Percentiles rank a stretch among this genome's conserved stretches.
Evolutionary conservation across 2,329 filamentous ascomycete species (phyloP).

Genomic region (Lachnellula hyalina): DNA sequence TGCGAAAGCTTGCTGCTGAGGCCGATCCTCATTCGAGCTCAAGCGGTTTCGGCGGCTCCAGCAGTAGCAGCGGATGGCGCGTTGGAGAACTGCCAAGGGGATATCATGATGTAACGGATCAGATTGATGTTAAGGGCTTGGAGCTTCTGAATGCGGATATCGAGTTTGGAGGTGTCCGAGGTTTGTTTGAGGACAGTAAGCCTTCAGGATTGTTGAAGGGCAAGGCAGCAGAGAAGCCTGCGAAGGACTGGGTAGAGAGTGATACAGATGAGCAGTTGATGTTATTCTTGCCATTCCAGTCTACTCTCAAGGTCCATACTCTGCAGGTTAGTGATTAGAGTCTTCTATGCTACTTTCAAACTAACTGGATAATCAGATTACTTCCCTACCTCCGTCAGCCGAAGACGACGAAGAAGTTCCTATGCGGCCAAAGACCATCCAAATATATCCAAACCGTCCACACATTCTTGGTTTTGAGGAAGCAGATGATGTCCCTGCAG

Average conservation of each 20-base stretch:
- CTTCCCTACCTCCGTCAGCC: conserved; percentile 62
- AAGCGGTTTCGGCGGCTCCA: conserved; percentile 27
- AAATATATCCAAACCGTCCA: conserved; percentile 81
- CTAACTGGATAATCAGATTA: conserved; percentile 54
- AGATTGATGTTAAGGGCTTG: conserved; percentile 72
- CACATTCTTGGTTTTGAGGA: conserved; percentile 94
- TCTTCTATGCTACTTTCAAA: neutral
- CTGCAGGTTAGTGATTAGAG: conserved; percentile 47
- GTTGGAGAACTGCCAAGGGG: conserved; percentile 71
- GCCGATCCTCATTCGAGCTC: conserved; percentile 41
- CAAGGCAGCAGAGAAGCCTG: conserved; percentile 42
- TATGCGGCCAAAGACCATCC: conserved; percentile 76
- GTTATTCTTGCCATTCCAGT: conserved; percentile 85
- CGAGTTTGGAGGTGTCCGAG: conserved; percentile 65
- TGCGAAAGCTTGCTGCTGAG: conserved; percentile 67
- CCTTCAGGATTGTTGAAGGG: conserved; percentile 59
- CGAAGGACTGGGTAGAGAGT: conserved; percentile 86
- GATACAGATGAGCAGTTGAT: conserved; percentile 96
- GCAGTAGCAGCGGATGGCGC: conserved; percentile 57
- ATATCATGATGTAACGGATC: conserved; percentile 77
- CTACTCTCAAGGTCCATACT: conserved; percentile 83
- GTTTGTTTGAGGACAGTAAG: conserved; percentile 64
- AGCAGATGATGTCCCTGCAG: conserved; percentile 77
- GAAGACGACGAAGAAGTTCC: conserved; percentile 68
- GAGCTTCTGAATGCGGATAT: conserved; percentile 86